phyloP scores from a whole-genome alignment of 106 monocot genomes.

The Dendrobium chrysotoxum region DNA sequence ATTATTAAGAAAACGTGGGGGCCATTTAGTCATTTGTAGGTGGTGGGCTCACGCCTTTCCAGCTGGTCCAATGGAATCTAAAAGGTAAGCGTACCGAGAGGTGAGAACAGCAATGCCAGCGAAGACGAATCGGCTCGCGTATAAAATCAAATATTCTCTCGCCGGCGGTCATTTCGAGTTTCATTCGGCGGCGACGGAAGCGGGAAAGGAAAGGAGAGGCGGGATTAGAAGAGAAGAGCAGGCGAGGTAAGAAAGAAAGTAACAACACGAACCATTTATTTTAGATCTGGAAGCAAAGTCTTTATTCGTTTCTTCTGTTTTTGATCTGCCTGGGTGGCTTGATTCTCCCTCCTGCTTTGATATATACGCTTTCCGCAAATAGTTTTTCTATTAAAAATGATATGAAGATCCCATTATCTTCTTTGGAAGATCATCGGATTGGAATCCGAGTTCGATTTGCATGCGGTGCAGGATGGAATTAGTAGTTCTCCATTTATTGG shows the following conservation, averaged over 20 bases:
- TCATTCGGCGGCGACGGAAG: background rate
- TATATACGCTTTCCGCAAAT: background rate
- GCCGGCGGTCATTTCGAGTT: background rate
- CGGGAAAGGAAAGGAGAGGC: background rate
- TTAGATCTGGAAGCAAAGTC: background rate
- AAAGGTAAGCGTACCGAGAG: background rate
- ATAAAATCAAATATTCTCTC: background rate
- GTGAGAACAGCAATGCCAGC: background rate
- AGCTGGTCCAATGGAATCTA: background rate
- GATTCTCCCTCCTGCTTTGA: background rate
- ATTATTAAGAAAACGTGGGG: background rate
- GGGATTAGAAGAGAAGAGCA: background rate
- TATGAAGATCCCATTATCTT: background rate
- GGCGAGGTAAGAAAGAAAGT: background rate
- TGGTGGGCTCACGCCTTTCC: background rate
- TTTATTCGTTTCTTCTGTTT: constrained; percentile 1
- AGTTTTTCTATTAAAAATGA: background rate
- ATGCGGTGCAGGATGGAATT: background rate
- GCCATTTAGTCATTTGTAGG: background rate
- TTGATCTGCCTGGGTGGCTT: background rate
- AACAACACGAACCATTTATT: background rate
- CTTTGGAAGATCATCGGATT: background rate
- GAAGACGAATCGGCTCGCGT: background rate
- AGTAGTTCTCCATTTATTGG: background rate
- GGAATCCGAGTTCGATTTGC: constrained; percentile 2